Conservation (phyloP, 78 protist species). For the Goniomonas avonlea region DNA sequence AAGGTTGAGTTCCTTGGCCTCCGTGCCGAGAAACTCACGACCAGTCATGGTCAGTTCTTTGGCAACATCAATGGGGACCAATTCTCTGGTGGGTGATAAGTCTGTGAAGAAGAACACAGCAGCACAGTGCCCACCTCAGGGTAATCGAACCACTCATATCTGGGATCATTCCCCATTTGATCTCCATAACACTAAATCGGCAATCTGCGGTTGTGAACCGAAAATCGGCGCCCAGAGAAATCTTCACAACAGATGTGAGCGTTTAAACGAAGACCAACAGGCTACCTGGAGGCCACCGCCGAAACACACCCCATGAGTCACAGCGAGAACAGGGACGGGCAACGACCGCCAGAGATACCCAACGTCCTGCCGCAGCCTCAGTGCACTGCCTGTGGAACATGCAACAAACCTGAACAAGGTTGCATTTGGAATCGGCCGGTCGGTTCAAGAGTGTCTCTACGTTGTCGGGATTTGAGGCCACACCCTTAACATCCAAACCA, state of each 20-base stretch:
- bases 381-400: neutral
- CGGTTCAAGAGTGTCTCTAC: neutral
- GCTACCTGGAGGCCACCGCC: conserved; percentile 36
- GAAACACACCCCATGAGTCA: conserved; percentile 3
- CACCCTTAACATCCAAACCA: conserved; percentile 11
- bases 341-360: neutral
- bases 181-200: conserved; percentile 20
- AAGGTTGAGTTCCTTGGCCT: neutral
- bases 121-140: too few species aligned
- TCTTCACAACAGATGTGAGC: neutral
- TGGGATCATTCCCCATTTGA: conserved; percentile 29
- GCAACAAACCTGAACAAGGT: too few species aligned
- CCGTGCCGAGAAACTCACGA: neutral
- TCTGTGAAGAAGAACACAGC: too few species aligned
- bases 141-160: conserved; percentile 10
- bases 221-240: neutral
- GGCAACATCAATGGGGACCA: conserved; percentile 11
- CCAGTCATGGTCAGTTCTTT: conserved; percentile 23
- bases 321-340: conserved; percentile 23
- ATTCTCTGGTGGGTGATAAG: neutral
- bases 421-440: too few species aligned
- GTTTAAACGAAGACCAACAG: neutral
- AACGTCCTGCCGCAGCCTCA: conserved; percentile 4
- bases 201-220: neutral
- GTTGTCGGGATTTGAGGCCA: neutral